A percentile compares a stretch with the other conserved stretches of the same genome.
Conservation (phyloP, 441 rosid species). For the Arabidopsis hybrid region DNA sequence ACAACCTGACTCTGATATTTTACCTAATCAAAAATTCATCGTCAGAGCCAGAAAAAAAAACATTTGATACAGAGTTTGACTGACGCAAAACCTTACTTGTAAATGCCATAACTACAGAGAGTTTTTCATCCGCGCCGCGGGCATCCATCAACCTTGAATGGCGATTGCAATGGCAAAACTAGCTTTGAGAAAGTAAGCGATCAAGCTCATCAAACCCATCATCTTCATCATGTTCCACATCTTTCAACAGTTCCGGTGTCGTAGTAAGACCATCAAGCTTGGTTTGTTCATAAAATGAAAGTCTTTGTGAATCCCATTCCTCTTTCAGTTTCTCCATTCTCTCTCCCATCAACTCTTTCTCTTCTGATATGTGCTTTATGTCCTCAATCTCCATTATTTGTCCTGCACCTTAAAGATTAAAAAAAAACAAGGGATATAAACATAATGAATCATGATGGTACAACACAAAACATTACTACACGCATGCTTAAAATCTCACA, state of each 20-base stretch:
- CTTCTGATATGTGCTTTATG: conserved; percentile 64
- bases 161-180: conserved; percentile 26
- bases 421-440: conserved; percentile 10
- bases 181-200: conserved; percentile 43
- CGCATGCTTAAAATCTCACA: neutral
- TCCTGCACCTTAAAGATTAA: conserved; percentile 44
- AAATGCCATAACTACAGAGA: conserved; percentile 5
- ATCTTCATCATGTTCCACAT: conserved; percentile 42
- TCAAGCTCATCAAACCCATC: conserved; percentile 56
- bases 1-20: neutral
- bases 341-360: conserved; percentile 51
- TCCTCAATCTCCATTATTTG: conserved; percentile 54
- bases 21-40: neutral
- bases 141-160: neutral
- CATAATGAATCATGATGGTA: neutral
- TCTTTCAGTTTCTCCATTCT: conserved; percentile 51
- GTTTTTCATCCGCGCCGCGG: neutral
- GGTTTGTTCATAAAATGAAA: conserved; percentile 54
- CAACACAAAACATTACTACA: neutral
- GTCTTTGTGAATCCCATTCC: conserved; percentile 61
- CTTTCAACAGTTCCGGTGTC: conserved; percentile 27
- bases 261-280: conserved; percentile 42
- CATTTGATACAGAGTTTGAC: neutral
- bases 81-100: neutral
- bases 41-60: conserved; percentile 4